Evolutionary conservation across 2,329 filamentous ascomycete species (phyloP), one percentile per base, ranked within the genome.

Genomic region (Zelopaecilomyces penicillatus): DNA sequence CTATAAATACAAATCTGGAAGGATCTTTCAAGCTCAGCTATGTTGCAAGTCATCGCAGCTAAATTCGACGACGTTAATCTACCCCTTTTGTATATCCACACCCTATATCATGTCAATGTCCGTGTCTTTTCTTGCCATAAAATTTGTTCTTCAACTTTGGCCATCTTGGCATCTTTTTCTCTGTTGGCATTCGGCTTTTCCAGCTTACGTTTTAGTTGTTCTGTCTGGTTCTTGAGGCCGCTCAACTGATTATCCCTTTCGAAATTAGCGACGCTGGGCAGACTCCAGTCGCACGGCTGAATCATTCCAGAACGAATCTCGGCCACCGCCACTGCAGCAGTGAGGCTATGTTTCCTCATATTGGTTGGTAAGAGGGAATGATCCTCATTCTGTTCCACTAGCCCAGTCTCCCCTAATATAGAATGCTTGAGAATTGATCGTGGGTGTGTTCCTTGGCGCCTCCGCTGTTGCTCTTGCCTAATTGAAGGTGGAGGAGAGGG

Each of bases 351-450:
- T 44, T 54, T 55, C 35, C 37, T 57, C 27, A 56, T 53, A 33
- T 50, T 53, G 31, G 42, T 43, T 28, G 37, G 44, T 28, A 37
- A 37, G 9, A 36, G 43, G 42, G 10, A 26, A 32, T 30, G 42
- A n/a, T 47, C 37, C 5, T 39, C 39, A 5, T 43, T 39, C 32
- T 41, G 19, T 5, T 19, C n/a, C 10, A 27, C 30, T 8, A 44
- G 37, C 29, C 52, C 52, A 8, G 9, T 9, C 35, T 32, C 10
- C 3, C 5, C 26, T 19, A 12, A 6, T 3, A 10, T 4, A 45
- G n/a, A 42, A 30, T 38, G 29, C 37, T 65, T 66, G 30, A 69
- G 41, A 28, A 68, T 68, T 1, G 66, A 62, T 1, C 58, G 61
- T 5, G 62, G 58, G 10, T 51, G 48, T 4, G 36, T 47, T 3